Evolutionary conservation across 257 asterid genomes (phyloP), one percentile per base, ranked within the genome.

Genomic region (Buddleja alternifolia): DNA sequence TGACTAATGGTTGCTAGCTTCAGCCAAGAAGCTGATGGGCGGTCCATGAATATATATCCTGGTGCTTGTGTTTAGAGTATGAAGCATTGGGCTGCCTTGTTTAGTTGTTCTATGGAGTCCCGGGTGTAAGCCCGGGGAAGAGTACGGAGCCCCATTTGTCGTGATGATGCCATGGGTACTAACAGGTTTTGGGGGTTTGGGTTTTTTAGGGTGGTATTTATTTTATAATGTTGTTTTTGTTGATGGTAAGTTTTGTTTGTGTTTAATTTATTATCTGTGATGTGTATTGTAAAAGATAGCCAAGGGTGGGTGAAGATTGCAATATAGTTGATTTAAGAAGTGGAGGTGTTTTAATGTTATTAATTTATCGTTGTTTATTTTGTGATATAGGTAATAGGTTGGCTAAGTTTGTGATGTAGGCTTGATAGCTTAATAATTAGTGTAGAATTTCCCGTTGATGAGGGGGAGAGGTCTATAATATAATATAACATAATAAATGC

Each of bases 1-100:
- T n/a, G n/a, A n/a, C 81, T 32, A 74, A 74, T 71, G 78, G 87
- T 50, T 81, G 81, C 69, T 86, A 86, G 81, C 32, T 71, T 68
- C 54, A 36, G 62, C 60, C 24, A 57, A 44, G 20, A 16, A 40
- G 10, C 7, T 61, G 10, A 24, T 36, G 71, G 80, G 79, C 12
- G 66, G 73, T 14, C 73, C 57, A n/a, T 15, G 70, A 75, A 52
- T 23, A 10, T 15, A 64, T 8, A 63, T 20, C 6, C 7, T 12
- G 21, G 17, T 15, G 19, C 59, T 24, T n/a, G n/a, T 23, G 36
- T 39, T 17, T 15, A 29, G 55, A 17, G 54, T 17, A 19, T 11
- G 37, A 54, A 62, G 66, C 63, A 10, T 56, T 63, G 53, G 69
- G 48, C 69, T 46, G 68, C 75, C 72, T 44, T 39, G 34, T 45